Evolutionary conservation across 2,329 filamentous ascomycete genomes (phyloP).

Genomic region (Fusarium begoniae): DNA sequence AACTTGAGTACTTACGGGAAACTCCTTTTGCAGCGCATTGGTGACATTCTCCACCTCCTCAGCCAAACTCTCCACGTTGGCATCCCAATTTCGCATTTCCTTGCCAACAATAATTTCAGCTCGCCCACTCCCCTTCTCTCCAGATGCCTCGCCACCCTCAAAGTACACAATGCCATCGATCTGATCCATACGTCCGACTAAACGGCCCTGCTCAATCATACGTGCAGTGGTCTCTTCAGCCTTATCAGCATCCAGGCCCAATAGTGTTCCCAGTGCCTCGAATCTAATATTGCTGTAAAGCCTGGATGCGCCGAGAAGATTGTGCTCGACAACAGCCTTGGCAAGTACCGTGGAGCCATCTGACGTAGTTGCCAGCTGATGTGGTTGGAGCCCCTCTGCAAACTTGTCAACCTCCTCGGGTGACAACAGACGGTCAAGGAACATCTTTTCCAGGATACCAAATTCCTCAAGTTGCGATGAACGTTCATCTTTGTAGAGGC

Average conservation of each 20-base stretch:
- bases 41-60: slow-evolving; percentile 92
- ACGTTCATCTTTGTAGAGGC: slow-evolving; percentile 93
- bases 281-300: slow-evolving; percentile 82
- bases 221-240: slow-evolving; percentile 91
- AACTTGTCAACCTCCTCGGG: slow-evolving; percentile 88
- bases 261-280: slow-evolving; percentile 76
- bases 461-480: slow-evolving; percentile 79
- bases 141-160: slow-evolving; percentile 75
- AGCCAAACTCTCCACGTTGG: slow-evolving; percentile 83
- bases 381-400: slow-evolving; percentile 79
- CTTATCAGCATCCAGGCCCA: slow-evolving; percentile 81
- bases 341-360: slow-evolving; percentile 94
- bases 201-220: slow-evolving; percentile 94
- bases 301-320: slow-evolving; percentile 84
- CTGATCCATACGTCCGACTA: slow-evolving; percentile 92
- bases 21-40: slow-evolving; percentile 80
- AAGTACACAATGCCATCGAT: slow-evolving; percentile 91
- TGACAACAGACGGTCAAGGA: slow-evolving; percentile 84
- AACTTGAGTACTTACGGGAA: slow-evolving; percentile 64
- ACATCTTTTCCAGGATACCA: slow-evolving; percentile 96
- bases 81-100: slow-evolving; percentile 87
- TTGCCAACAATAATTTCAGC: slow-evolving; percentile 70
- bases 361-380: slow-evolving; percentile 88
- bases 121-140: slow-evolving; percentile 72
- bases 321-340: slow-evolving; percentile 95